These are phyloP conservation scores for Lolium multiflorum DNA, from an alignment of 176 grass and related monocot genomes.

Conservation along the genomic window DNA sequence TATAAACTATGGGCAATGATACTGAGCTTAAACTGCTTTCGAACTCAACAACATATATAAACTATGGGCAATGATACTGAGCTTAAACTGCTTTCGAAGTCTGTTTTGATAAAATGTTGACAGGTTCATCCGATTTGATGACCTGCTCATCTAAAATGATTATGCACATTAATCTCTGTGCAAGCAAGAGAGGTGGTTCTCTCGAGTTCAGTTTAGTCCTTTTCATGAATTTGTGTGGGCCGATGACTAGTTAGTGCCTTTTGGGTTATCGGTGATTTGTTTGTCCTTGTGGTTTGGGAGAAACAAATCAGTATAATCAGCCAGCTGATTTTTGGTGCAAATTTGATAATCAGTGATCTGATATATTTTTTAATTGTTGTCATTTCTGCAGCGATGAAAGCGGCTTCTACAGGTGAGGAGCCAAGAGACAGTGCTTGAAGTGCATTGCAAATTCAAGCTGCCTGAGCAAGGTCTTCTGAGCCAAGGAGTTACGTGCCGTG, in stretches of 20 bases:
- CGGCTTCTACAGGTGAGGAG: background rate
- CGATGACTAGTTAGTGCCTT: background rate
- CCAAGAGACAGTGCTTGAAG: background rate
- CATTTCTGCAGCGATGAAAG: conserved; percentile 1
- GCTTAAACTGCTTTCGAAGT: background rate
- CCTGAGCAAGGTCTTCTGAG: background rate
- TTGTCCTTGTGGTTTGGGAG: background rate
- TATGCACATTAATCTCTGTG: background rate
- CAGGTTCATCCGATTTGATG: background rate
- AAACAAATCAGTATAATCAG: background rate
- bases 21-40: background rate
- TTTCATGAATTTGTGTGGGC: background rate
- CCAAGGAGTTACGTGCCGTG: background rate
- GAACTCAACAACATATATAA: background rate
- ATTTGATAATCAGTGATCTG: background rate
- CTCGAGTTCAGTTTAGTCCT: background rate
- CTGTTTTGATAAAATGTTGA: background rate
- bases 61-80: background rate
- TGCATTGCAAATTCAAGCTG: background rate
- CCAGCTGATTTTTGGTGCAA: background rate
- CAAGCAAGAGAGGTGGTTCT: background rate
- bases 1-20: background rate
- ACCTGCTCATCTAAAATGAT: background rate
- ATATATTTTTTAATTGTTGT: background rate
- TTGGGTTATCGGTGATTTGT: background rate